These are phyloP conservation scores for Eremothecium gossypii DNA, from an alignment of 1,139 yeast genomes.

Conservation along the genomic window DNA sequence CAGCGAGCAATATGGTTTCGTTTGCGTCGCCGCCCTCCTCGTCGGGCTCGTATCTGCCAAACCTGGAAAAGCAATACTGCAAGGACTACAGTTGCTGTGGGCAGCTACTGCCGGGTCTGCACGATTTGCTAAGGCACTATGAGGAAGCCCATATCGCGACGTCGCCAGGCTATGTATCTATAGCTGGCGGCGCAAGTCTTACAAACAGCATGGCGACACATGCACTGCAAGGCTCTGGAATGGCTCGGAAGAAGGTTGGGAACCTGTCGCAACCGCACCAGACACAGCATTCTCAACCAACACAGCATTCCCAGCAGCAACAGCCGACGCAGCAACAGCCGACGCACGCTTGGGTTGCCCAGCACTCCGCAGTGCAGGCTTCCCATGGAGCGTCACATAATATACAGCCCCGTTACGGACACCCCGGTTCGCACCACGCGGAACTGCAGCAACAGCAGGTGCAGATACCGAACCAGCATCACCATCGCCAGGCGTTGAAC, in stretches of 20 bases:
- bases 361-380: conserved; percentile 5
- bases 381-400: conserved; percentile 8
- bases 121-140: conserved; percentile 86
- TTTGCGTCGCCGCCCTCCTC: conserved; percentile 55
- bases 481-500: conserved; percentile 10
- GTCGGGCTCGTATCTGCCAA: conserved; percentile 71
- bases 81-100: conserved; percentile 97
- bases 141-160: conserved; percentile 92
- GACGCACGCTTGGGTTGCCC: conserved; percentile 12
- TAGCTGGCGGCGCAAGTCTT: conserved; percentile 1
- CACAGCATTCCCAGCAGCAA: conserved; percentile 2
- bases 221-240: conserved; percentile 2
- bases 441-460: conserved; percentile 6
- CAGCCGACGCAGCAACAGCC: conserved; percentile 2
- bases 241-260: not conserved
- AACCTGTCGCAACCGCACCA: conserved; percentile 3
- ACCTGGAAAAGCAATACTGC: conserved; percentile 90
- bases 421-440: conserved; percentile 5
- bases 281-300: not conserved
- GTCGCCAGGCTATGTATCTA: conserved; percentile 41
- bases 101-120: conserved; percentile 79
- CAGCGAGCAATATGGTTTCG: conserved; percentile 9
- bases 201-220: conserved; percentile 13
- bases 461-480: conserved; percentile 5
- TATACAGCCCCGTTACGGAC: conserved; percentile 14